These are phyloP conservation scores for Neofusicoccum laricinum DNA, from an alignment of 2,329 filamentous ascomycete genomes.

Conservation along the genomic window DNA sequence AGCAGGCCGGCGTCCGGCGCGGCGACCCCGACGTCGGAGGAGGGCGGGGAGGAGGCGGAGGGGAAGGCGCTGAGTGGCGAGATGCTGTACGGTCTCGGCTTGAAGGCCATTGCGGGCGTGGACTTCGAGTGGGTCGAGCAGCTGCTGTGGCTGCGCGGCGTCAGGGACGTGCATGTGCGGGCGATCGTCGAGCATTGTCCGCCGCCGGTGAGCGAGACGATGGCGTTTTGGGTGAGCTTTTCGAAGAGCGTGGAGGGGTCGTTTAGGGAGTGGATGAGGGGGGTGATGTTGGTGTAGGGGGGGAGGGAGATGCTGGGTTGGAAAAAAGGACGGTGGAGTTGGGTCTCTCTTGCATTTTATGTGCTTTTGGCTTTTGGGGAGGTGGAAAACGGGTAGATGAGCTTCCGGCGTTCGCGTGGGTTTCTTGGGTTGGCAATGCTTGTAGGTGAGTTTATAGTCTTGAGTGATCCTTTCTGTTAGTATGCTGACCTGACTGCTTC, in stretches of 20 bases:
- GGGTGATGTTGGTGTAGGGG: slow-evolving; percentile 28
- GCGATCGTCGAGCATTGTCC: slow-evolving; percentile 56
- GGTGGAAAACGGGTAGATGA: too few relatives aligned
- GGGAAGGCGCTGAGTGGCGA: slow-evolving; percentile 30
- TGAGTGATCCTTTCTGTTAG: too few relatives aligned
- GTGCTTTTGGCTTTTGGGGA: too few relatives aligned
- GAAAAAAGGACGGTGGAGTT: too few relatives aligned
- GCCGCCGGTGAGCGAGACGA: slow-evolving; percentile 49
- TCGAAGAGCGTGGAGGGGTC: slow-evolving; percentile 58
- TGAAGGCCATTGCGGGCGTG: slow-evolving; percentile 23
- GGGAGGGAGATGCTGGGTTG: too few relatives aligned
- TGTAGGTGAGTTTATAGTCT: too few relatives aligned
- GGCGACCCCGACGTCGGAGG: neutral
- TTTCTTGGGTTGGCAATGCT: too few relatives aligned
- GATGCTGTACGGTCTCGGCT: slow-evolving; percentile 34
- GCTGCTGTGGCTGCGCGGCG: slow-evolving; percentile 48
- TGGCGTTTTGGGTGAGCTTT: slow-evolving; percentile 59
- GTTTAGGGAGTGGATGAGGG: slow-evolving; percentile 52
- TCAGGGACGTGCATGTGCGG: slow-evolving; percentile 51
- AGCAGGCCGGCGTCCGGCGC: slow-evolving; percentile 22
- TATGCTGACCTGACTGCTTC: too few relatives aligned
- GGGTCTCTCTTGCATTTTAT: too few relatives aligned
- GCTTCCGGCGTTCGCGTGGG: too few relatives aligned
- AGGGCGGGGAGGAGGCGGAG: neutral
- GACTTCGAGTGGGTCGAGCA: slow-evolving; percentile 58